phyloP scores from a whole-genome alignment of 1,139 yeast genomes.

The Groenewaldozyma sp. region DNA sequence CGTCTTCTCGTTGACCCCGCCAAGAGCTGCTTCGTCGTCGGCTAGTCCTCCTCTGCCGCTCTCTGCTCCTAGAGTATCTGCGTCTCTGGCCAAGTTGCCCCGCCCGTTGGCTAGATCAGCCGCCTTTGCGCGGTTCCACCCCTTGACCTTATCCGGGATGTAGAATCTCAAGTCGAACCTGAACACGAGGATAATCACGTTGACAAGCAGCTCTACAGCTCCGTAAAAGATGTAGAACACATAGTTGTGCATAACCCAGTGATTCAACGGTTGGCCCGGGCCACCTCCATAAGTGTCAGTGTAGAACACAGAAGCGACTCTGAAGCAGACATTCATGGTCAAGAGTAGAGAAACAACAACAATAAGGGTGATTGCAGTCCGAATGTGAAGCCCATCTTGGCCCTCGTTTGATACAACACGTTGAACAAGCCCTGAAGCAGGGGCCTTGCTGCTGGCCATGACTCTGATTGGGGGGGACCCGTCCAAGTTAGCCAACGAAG shows the following conservation, averaged over 20 bases:
- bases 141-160: no score
- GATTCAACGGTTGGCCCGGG: constrained; percentile 23
- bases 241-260: constrained; percentile 42
- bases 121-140: no score
- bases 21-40: no score
- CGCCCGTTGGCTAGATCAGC: no score
- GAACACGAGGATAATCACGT: constrained; percentile 46
- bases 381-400: no score
- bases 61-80: no score
- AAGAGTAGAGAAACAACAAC: constrained; percentile 44
- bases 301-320: constrained; percentile 46
- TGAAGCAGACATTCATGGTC: constrained; percentile 47
- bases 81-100: no score
- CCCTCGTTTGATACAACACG: no score
- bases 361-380: constrained; percentile 40
- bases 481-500: no score
- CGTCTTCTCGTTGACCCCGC: no score
- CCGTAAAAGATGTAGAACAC: constrained; percentile 65
- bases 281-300: constrained; percentile 13
- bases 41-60: no score
- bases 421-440: constrained; percentile 1
- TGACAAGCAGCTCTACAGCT: constrained; percentile 49
- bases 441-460: background rate
- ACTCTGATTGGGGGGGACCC: background rate
- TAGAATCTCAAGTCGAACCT: constrained; percentile 70